A percentile compares a stretch with the other conserved stretches of the same genome.
phyloP scores from a whole-genome alignment of 2,329 filamentous ascomycete species.

The Conoideocrella luteorostrata region DNA sequence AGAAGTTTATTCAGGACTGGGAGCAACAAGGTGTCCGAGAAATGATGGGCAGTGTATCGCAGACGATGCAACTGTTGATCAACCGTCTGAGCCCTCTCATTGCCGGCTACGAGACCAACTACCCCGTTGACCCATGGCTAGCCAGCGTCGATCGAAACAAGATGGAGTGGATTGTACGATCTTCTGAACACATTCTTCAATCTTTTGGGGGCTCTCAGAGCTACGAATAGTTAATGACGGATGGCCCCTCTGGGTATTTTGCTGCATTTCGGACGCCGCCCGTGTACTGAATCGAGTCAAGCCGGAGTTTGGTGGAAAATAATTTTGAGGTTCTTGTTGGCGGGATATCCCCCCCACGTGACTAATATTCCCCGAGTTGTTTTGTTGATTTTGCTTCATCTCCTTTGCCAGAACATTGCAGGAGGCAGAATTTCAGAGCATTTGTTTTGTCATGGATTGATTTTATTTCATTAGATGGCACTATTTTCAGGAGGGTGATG shows the following conservation, averaged over 20 bases:
- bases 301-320: constrained; percentile 4
- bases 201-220: constrained; percentile 22
- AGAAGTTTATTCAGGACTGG: constrained; percentile 27
- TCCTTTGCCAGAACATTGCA: too few species aligned
- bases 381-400: neutral
- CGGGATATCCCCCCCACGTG: neutral
- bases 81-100: constrained; percentile 28
- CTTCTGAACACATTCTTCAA: constrained; percentile 29
- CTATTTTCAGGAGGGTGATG: constrained; percentile 1
- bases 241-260: neutral
- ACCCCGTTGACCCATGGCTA: constrained; percentile 33
- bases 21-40: constrained; percentile 29
- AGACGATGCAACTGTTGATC: constrained; percentile 33
- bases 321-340: constrained; percentile 1
- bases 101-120: constrained; percentile 27
- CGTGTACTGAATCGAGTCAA: constrained; percentile 2
- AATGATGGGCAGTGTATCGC: constrained; percentile 31
- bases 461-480: neutral
- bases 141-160: constrained; percentile 30
- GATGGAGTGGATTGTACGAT: constrained; percentile 32
- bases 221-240: constrained; percentile 18
- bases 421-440: too few species aligned
- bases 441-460: too few species aligned
- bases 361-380: neutral
- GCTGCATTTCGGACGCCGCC: neutral